A percentile compares a stretch with the other conserved stretches of the same genome.
These are phyloP conservation scores for Pseudopithomyces maydicus DNA, from an alignment of 2,329 filamentous ascomycete genomes.

Conservation along the genomic window DNA sequence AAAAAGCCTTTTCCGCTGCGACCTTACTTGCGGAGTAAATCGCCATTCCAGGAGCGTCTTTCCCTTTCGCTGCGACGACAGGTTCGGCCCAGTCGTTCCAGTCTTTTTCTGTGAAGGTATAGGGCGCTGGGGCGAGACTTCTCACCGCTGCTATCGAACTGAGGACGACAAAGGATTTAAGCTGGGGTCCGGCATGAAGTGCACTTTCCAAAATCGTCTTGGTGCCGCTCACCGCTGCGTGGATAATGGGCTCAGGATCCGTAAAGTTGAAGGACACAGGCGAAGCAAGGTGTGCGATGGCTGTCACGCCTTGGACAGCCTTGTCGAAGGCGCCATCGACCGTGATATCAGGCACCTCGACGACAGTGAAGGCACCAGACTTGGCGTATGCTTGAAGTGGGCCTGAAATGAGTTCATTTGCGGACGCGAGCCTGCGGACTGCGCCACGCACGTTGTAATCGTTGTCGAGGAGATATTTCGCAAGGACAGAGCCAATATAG, in stretches of 20 bases:
- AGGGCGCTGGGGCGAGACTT: constrained; percentile 13
- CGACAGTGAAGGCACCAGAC: constrained; percentile 23
- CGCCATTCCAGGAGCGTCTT: constrained; percentile 28
- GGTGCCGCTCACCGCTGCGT: constrained; percentile 29
- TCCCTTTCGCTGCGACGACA: constrained; percentile 26
- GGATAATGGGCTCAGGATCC: constrained; percentile 24
- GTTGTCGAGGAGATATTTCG: constrained; percentile 28
- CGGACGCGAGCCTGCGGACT: constrained; percentile 29
- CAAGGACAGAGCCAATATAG: constrained; percentile 32
- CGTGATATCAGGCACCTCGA: constrained; percentile 35
- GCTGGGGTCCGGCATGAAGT: constrained; percentile 25
- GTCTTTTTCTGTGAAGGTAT: constrained; percentile 26
- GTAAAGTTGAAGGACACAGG: constrained; percentile 25
- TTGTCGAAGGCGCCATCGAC: constrained; percentile 32
- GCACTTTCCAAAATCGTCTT: constrained; percentile 25
- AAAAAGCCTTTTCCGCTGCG: constrained; percentile 31
- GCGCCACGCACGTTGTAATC: constrained; percentile 39
- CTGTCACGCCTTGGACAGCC: constrained; percentile 28
- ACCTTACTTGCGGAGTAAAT: constrained; percentile 37
- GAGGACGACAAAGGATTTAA: constrained; percentile 33
- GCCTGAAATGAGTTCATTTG: constrained; percentile 17
- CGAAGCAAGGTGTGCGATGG: constrained; percentile 28
- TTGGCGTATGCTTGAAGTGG: constrained; percentile 24
- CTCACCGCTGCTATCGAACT: constrained; percentile 27
- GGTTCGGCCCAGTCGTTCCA: constrained; percentile 31